A percentile compares a stretch with the other conserved stretches of the same genome.
These are phyloP conservation scores for Tulasnella sp. DNA, from an alignment of 768 basidiomycete species.

Conservation along the genomic window DNA sequence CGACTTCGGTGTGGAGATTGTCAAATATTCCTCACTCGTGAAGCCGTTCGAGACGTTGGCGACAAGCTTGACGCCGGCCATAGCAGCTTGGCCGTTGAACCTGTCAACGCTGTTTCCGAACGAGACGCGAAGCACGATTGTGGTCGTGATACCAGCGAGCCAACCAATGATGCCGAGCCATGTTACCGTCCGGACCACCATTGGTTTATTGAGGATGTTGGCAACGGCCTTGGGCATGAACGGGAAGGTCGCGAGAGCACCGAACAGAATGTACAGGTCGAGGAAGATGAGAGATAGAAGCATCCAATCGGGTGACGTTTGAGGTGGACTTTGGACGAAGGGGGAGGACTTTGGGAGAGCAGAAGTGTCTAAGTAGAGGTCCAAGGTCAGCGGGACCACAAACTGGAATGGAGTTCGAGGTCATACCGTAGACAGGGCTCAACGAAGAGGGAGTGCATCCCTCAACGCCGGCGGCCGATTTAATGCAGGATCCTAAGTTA, in stretches of 20 bases:
- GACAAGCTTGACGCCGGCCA: neutral
- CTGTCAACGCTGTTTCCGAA: constrained; percentile 16
- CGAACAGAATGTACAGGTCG: constrained; percentile 19
- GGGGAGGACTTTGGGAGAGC: neutral
- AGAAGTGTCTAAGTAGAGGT: neutral
- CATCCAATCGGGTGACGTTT: constrained; percentile 25
- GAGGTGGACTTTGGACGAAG: constrained; percentile 19
- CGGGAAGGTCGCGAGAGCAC: neutral
- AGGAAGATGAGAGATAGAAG: constrained; percentile 25
- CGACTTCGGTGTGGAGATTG: neutral
- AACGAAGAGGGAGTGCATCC: constrained; percentile 15
- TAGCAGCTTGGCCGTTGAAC: constrained; percentile 25
- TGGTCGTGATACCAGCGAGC: constrained; percentile 27
- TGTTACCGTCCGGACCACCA: neutral
- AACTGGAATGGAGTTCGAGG: neutral
- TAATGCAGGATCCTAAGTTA: constrained; percentile 18
- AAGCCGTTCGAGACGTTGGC: constrained; percentile 30
- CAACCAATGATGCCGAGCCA: constrained; percentile 30
- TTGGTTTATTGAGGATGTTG: constrained; percentile 14
- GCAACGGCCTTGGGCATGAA: constrained; percentile 19
- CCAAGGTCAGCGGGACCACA: neutral
- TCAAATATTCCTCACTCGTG: constrained; percentile 15
- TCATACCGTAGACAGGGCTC: constrained; percentile 15
- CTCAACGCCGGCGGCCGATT: neutral
- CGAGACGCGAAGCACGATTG: constrained; percentile 27